Percentiles rank a stretch among this genome's conserved stretches.
phyloP scores from a whole-genome alignment of 192 early-diverging fungal species.

The Coemansia javaensis region DNA sequence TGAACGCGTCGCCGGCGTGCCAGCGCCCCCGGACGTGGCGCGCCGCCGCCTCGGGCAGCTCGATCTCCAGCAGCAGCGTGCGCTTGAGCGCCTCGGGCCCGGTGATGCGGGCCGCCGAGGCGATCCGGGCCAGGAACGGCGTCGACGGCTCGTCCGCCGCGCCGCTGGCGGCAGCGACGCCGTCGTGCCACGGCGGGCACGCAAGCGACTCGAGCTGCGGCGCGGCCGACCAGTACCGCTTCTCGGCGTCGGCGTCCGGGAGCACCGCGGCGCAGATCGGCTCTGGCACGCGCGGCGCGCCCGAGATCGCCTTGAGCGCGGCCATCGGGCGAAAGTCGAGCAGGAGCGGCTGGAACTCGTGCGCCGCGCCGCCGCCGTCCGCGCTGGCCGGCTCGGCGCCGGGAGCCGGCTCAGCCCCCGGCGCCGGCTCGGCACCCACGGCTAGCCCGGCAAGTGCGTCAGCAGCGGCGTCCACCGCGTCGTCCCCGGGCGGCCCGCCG shows the following conservation, averaged over 20 bases:
- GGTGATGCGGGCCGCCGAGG: slow-evolving; percentile 57
- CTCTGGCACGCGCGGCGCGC: slow-evolving; percentile 25
- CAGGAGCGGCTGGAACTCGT: slow-evolving; percentile 29
- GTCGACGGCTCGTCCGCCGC: slow-evolving; percentile 4
- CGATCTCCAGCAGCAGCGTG: slow-evolving; percentile 59
- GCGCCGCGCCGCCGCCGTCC: neutral
- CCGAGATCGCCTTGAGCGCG: slow-evolving; percentile 27
- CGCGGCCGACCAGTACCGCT: neutral
- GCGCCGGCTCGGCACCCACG: slow-evolving; percentile 1
- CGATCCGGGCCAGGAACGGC: slow-evolving; percentile 54
- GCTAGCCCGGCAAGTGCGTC: slow-evolving; percentile 2
- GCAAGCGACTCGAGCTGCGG: neutral
- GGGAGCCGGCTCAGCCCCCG: neutral
- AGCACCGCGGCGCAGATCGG: slow-evolving; percentile 7
- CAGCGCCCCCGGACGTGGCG: slow-evolving; percentile 2
- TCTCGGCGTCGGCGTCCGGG: neutral
- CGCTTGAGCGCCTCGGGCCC: slow-evolving; percentile 66
- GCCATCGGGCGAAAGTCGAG: slow-evolving; percentile 38
- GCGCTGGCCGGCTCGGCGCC: neutral
- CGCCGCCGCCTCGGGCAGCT: slow-evolving; percentile 26
- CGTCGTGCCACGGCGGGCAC: slow-evolving; percentile 32
- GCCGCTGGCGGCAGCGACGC: neutral
- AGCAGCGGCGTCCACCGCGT: neutral
- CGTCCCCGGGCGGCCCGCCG: neutral
- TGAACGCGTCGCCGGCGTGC: slow-evolving; percentile 71